Evolutionary conservation across 2,329 filamentous ascomycete species (phyloP).

Genomic region (Scytalidium lignicola): DNA sequence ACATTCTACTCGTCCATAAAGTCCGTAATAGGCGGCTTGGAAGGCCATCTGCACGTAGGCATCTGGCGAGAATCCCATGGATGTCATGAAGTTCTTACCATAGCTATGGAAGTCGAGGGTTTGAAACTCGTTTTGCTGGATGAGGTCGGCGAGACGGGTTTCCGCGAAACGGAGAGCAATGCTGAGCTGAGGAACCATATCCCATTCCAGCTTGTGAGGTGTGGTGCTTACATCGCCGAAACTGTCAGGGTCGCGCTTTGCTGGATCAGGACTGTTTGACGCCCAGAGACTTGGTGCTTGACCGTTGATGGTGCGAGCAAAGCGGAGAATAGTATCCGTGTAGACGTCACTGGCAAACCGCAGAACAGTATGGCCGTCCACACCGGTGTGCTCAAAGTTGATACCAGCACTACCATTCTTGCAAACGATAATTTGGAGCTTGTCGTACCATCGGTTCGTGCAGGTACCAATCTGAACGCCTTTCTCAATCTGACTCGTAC

Average conservation of each 20-base stretch:
- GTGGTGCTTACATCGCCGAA: conserved; percentile 93
- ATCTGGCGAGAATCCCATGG: conserved; percentile 93
- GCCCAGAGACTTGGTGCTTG: conserved; percentile 89
- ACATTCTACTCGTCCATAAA: conserved; percentile 90
- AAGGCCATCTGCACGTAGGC: conserved; percentile 99
- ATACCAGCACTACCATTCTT: conserved; percentile 98
- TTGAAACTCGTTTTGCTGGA: conserved; percentile 93
- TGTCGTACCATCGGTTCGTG: conserved; percentile 98
- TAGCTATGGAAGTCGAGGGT: conserved; percentile 85
- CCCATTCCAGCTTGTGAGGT: conserved; percentile 95
- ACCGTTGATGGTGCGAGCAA: conserved; percentile 92
- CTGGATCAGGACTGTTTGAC: conserved; percentile 83
- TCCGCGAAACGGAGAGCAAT: conserved; percentile 94
- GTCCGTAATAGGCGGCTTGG: conserved; percentile 94
- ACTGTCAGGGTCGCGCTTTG: conserved; percentile 83
- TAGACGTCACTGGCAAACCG: conserved; percentile 95
- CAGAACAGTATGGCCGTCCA: conserved; percentile 94
- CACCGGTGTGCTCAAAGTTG: conserved; percentile 98
- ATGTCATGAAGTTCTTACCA: conserved; percentile 96
- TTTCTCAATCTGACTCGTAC: conserved; percentile 83
- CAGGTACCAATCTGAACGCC: conserved; percentile 96
- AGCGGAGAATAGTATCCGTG: conserved; percentile 94
- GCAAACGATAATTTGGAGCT: conserved; percentile 97
- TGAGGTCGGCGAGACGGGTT: conserved; percentile 86
- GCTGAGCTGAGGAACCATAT: conserved; percentile 86